Conservation (phyloP, 2,329 filamentous ascomycete species). For the Aspergillus niger region DNA sequence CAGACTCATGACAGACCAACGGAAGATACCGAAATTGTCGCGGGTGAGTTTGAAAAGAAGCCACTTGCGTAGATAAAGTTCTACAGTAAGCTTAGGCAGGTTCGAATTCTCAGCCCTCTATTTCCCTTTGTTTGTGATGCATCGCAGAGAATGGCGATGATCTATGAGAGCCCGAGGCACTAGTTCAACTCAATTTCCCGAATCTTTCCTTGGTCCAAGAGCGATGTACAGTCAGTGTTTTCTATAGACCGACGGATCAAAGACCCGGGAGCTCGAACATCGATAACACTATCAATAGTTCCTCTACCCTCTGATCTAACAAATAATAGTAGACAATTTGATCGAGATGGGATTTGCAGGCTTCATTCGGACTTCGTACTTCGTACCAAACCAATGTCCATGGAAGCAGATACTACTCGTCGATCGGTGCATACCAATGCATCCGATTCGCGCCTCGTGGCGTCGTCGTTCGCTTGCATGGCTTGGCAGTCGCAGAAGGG, state of each 20-base stretch:
- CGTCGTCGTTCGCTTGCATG: constrained; percentile 17
- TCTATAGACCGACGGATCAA: background rate
- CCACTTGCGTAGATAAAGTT: background rate
- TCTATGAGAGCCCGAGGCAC: background rate
- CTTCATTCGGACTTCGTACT: background rate
- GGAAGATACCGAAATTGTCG: background rate
- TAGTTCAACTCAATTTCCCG: constrained; percentile 3
- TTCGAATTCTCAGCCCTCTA: background rate
- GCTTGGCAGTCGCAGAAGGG: constrained; percentile 10
- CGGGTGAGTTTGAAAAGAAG: background rate
- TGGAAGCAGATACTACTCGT: constrained; percentile 11
- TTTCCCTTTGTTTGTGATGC: background rate
- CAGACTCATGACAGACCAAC: background rate
- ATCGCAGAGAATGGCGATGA: background rate
- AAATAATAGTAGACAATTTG: background rate
- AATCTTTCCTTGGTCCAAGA: background rate
- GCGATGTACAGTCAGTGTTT: background rate
- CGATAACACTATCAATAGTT: background rate
- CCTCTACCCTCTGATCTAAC: background rate
- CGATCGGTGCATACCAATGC: constrained; percentile 24
- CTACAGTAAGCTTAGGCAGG: background rate
- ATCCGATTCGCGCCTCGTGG: constrained; percentile 22
- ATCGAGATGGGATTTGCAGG: background rate
- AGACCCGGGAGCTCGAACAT: background rate
- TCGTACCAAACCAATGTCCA: background rate